Conservation (phyloP, 257 asterid genomes). For the Solanum chaucha region DNA sequence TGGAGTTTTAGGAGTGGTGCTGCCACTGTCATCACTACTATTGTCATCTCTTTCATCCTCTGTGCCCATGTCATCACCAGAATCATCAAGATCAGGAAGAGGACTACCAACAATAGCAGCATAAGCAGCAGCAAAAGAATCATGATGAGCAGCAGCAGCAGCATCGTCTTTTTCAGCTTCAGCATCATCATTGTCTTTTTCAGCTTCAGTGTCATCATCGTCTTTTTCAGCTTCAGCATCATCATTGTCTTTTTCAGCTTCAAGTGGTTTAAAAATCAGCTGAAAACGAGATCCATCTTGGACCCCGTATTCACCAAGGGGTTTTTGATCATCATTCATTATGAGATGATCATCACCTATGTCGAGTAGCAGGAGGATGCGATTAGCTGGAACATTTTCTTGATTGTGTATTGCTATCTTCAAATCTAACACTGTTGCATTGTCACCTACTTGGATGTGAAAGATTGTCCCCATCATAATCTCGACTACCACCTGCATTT, state of each 20-base stretch:
- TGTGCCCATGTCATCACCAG: background rate
- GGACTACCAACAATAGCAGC: background rate
- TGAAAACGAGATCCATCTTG: constrained; percentile 49
- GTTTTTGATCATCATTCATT: constrained; percentile 18
- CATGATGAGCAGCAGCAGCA: background rate
- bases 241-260: background rate
- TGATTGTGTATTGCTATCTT: constrained; percentile 45
- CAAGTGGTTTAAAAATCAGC: constrained; percentile 19
- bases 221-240: background rate
- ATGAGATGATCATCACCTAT: constrained; percentile 2
- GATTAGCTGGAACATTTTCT: constrained; percentile 35
- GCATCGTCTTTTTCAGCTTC: background rate
- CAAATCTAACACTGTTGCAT: constrained; percentile 40
- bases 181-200: too few species aligned
- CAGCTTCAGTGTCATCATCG: too few species aligned
- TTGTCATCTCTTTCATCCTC: background rate
- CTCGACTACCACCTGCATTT: constrained; percentile 48
- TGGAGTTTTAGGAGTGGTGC: background rate
- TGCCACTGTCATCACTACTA: background rate
- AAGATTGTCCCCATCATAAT: constrained; percentile 47
- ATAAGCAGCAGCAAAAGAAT: background rate
- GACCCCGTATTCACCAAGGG: constrained; percentile 40
- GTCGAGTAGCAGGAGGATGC: constrained; percentile 42
- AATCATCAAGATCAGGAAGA: background rate
- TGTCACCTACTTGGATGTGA: constrained; percentile 31